Base-by-base conservation (phyloP, 2,329 filamentous ascomycete species). In the Talaromyces amestolkiae region DNA sequence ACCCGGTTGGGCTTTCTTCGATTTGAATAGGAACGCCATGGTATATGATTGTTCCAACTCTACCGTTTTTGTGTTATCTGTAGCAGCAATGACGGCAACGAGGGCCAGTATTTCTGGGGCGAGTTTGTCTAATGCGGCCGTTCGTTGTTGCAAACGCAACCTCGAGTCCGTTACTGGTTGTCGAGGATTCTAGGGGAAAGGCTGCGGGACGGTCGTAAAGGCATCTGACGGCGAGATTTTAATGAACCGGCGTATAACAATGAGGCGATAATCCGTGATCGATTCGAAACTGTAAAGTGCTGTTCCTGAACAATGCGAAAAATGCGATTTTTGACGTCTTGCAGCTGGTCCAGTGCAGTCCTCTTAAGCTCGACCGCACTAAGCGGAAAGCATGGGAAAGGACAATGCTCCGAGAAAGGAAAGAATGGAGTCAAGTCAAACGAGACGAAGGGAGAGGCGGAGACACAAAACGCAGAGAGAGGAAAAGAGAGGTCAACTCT, bases 1-100 rank as follows among this genome's bases (percentile, higher is more conserved):
- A 19, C 71, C 69, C 65, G 87, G 86, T 77, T 90, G 88, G 74
- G 86, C 85, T 79, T 91, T 92, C 80, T 92, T 93, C 65, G 89
- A 91, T 78, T 92, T 92, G 83, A 93, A 93, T 68, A 93, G 84
- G 78, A 93, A 93, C 70, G 90, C 88, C 90, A 93, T 93, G 78
- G 58, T 53, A 17, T 56, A 37, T 35, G 19, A 19, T 22, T 53
- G 27, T 24, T 33, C 53, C 9, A 11, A 11, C 13, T 56, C 53
- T 8, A 15, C 33, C 53, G 13, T 56, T 56, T n/a, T 19, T 56
- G 19, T 33, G 53, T 35, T 37, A 39, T 24, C 11, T 37, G n/a
- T 24, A 6, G 53, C 22, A 39, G 10, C 37, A 5, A 19, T 24
- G 22, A 33, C 31, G 19, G 22, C n/a, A 41, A 37, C 10, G 17